Evolutionary conservation across 2,329 filamentous ascomycete species (phyloP).

Genomic region (Fusarium metavorans): DNA sequence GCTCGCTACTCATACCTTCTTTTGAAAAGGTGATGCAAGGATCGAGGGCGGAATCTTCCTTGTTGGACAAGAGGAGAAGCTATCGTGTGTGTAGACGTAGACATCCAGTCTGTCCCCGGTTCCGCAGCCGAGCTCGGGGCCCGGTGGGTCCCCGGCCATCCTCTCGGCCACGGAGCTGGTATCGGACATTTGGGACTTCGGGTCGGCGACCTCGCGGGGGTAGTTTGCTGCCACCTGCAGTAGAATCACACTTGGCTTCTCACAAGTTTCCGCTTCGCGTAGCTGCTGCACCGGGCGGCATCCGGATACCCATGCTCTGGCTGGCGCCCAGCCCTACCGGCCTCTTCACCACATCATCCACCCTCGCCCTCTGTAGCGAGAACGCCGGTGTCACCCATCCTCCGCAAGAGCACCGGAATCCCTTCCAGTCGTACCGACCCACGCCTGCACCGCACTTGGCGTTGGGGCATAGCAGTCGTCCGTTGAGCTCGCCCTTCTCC

Average conservation of each 20-base stretch:
- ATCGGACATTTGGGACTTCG: conserved; percentile 10
- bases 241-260: conserved; percentile 15
- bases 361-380: conserved; percentile 82
- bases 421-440: conserved; percentile 96
- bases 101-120: not conserved
- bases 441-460: conserved; percentile 82
- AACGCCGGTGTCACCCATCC: conserved; percentile 94
- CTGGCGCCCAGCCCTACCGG: conserved; percentile 31
- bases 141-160: conserved; percentile 12
- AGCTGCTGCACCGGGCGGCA: conserved; percentile 61
- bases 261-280: conserved; percentile 51
- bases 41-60: conserved; percentile 9
- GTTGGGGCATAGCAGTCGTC: conserved; percentile 86
- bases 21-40: conserved; percentile 9
- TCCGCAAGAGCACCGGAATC: conserved; percentile 90
- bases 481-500: conserved; percentile 83
- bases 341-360: conserved; percentile 72
- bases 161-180: conserved; percentile 9
- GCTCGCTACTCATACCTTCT: conserved; percentile 3
- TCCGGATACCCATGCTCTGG: conserved; percentile 62
- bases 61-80: not conserved
- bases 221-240: not conserved
- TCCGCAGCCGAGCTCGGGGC: not conserved
- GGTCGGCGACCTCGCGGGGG: conserved; percentile 14
- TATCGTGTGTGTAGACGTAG: not conserved